Percentiles rank a stretch among this genome's conserved stretches.
Evolutionary conservation across 352 stramenopile species (phyloP).

Genomic region (Phytopythium cucurbitacearum): DNA sequence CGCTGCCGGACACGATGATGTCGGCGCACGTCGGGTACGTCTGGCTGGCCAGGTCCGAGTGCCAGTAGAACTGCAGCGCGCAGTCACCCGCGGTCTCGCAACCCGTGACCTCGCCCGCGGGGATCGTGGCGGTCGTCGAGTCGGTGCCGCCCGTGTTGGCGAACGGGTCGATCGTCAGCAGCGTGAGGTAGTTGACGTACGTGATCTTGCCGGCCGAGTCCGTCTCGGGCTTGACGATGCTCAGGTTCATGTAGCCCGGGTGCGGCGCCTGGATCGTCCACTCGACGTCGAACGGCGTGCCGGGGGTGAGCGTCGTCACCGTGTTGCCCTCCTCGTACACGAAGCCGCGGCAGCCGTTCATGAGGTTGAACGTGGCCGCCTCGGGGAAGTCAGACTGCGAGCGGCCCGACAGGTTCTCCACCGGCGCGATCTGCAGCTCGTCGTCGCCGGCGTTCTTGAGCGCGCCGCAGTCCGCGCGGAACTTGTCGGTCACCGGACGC

Average conservation of each 20-base stretch:
- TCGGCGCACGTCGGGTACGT: slow-evolving; percentile 34
- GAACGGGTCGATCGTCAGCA: slow-evolving; percentile 41
- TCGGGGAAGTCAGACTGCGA: slow-evolving; percentile 24
- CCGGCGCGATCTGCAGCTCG: slow-evolving; percentile 24
- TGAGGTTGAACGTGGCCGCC: slow-evolving; percentile 23
- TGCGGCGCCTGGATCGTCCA: slow-evolving; percentile 53
- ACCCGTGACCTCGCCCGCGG: slow-evolving; percentile 18
- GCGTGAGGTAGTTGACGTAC: slow-evolving; percentile 28
- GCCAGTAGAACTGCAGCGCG: slow-evolving; percentile 35
- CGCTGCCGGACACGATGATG: slow-evolving; percentile 24
- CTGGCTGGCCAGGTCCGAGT: slow-evolving; percentile 31
- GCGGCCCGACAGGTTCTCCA: slow-evolving; percentile 21
- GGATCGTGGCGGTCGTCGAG: slow-evolving; percentile 29
- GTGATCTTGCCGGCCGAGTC: slow-evolving; percentile 34
- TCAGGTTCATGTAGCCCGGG: slow-evolving; percentile 43
- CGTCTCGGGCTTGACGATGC: slow-evolving; percentile 41
- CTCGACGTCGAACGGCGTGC: slow-evolving; percentile 22
- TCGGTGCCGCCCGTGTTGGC: slow-evolving; percentile 22
- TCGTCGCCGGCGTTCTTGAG: slow-evolving; percentile 25
- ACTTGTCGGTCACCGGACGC: slow-evolving; percentile 20
- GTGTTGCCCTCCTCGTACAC: slow-evolving; percentile 27
- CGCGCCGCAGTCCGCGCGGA: slow-evolving; percentile 18
- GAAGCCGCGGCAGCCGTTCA: slow-evolving; percentile 32
- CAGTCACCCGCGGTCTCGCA: slow-evolving; percentile 32
- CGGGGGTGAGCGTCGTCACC: slow-evolving; percentile 21